phyloP scores from a whole-genome alignment of 2,329 filamentous ascomycete species.

The Orbilia brochopaga region DNA sequence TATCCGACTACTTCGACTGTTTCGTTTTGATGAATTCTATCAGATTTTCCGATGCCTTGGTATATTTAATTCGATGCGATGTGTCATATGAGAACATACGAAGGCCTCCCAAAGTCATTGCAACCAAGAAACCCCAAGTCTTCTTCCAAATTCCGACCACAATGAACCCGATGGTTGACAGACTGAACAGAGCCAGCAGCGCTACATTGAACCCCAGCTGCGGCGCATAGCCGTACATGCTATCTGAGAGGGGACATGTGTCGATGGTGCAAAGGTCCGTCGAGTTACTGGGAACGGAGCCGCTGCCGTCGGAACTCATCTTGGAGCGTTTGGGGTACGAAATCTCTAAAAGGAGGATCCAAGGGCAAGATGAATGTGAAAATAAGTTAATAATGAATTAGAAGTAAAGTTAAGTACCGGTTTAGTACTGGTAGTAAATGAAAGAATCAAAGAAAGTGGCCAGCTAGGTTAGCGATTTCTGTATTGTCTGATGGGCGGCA shows the following conservation, averaged over 20 bases:
- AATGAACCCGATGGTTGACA: constrained; percentile 49
- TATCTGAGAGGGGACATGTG: constrained; percentile 51
- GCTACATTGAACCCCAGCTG: constrained; percentile 51
- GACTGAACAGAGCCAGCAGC: constrained; percentile 50
- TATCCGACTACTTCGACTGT: constrained; percentile 68
- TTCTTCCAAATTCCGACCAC: constrained; percentile 52
- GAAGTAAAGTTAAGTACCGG: neutral
- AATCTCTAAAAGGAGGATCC: no score
- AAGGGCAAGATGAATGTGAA: neutral
- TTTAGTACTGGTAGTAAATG: no score
- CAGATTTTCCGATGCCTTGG: neutral
- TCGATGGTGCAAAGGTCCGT: constrained; percentile 43
- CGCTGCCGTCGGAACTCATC: constrained; percentile 21
- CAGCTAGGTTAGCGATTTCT: no score
- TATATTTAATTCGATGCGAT: neutral
- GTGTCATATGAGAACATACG: constrained; percentile 14
- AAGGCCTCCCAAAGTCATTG: constrained; percentile 62
- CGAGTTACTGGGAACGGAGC: constrained; percentile 5
- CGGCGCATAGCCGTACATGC: constrained; percentile 51
- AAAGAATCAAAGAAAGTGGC: no score
- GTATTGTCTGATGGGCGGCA: no score
- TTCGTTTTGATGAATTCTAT: neutral
- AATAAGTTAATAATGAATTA: constrained; percentile 9
- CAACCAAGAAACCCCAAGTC: constrained; percentile 57
- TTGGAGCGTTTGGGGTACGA: constrained; percentile 8